These are phyloP conservation scores for Trichothecium sympodiale DNA, from an alignment of 2,329 filamentous ascomycete species.

Conservation along the genomic window DNA sequence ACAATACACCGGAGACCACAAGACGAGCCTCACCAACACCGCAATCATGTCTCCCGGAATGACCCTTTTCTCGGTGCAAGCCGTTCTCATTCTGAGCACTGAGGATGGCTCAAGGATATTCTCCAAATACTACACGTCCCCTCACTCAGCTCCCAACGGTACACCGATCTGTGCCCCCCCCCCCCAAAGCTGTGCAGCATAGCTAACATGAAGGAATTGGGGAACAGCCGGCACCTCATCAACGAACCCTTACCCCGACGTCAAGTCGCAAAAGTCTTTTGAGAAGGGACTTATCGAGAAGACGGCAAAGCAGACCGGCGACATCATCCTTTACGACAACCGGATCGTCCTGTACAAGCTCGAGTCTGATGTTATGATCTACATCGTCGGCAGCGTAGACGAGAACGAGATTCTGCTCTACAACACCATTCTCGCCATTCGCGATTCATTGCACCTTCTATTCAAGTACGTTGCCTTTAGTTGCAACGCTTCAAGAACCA, in stretches of 20 bases:
- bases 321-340: slow-evolving; percentile 97
- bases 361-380: slow-evolving; percentile 93
- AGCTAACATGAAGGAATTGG: too few relatives aligned
- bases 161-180: slow-evolving; percentile 9
- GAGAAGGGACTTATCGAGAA: slow-evolving; percentile 94
- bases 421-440: slow-evolving; percentile 82
- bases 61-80: slow-evolving; percentile 66
- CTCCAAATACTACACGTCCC: slow-evolving; percentile 78
- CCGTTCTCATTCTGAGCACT: slow-evolving; percentile 66
- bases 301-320: slow-evolving; percentile 87
- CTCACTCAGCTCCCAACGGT: slow-evolving; percentile 34
- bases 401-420: slow-evolving; percentile 97
- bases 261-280: slow-evolving; percentile 92
- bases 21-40: not conserved
- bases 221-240: slow-evolving; percentile 35
- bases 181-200: too few relatives aligned
- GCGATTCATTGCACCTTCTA: slow-evolving; percentile 80
- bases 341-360: slow-evolving; percentile 95
- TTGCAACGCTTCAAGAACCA: not conserved
- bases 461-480: slow-evolving; percentile 58
- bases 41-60: slow-evolving; percentile 59
- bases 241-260: slow-evolving; percentile 68
- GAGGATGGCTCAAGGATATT: slow-evolving; percentile 89
- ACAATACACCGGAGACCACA: too few relatives aligned
- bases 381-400: slow-evolving; percentile 80